Evolutionary conservation across 225 moss, liverwort and hornwort genomes (phyloP).

Genomic region (Antitrichia curtipendula): DNA sequence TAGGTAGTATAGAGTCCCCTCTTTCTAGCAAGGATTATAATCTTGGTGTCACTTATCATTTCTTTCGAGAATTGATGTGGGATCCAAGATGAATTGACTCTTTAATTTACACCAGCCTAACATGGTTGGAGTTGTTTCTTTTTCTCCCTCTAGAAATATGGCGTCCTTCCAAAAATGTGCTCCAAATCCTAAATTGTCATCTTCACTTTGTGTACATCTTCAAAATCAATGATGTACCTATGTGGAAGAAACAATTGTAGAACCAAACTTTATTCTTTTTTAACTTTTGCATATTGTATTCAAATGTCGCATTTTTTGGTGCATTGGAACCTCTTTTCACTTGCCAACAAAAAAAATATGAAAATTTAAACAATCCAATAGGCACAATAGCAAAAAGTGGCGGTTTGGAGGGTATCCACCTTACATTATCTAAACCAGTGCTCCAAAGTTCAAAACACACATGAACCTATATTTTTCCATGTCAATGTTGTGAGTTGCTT

Average conservation of each 20-base stretch:
- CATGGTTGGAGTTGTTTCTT: not conserved
- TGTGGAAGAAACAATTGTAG: rapidly evolving
- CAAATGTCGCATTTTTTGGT: rapidly evolving
- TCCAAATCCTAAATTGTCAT: rapidly evolving
- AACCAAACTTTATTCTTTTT: not conserved
- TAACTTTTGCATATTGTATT: not conserved
- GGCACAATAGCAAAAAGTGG: not conserved
- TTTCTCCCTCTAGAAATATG: not conserved
- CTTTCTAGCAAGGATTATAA: rapidly evolving
- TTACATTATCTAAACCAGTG: not conserved
- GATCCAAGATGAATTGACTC: rapidly evolving
- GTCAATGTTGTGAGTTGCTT: not conserved
- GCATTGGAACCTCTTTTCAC: not conserved
- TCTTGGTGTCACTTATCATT: not conserved
- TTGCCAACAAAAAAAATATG: not conserved
- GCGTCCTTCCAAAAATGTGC: rapidly evolving
- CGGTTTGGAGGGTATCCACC: not conserved
- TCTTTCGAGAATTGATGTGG: rapidly evolving
- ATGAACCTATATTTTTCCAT: not conserved
- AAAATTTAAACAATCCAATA: not conserved
- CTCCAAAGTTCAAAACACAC: not conserved
- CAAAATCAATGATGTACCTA: not conserved
- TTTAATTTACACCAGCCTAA: not conserved
- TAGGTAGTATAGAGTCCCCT: not conserved
- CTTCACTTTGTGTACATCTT: not conserved